Percentiles rank a stretch among this genome's conserved stretches.
Conservation (phyloP, 2,329 filamentous ascomycete genomes). For the Coniochaeta ligniaria region DNA sequence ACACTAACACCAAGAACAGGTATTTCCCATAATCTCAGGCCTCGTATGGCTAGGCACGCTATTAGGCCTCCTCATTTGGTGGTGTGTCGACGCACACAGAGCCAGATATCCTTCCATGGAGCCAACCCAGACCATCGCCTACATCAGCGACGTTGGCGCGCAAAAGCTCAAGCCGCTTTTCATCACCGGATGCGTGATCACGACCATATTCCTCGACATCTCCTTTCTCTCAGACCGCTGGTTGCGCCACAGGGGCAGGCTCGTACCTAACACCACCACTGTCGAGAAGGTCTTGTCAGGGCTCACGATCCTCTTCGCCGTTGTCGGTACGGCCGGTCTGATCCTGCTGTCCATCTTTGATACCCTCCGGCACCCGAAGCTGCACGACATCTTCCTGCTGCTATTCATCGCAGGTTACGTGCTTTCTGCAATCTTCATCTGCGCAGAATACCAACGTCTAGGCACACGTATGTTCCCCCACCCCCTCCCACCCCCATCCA, state of each 20-base stretch:
- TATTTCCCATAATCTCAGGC: conserved; percentile 63
- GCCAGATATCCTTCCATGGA: conserved; percentile 56
- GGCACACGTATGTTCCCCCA: conserved; percentile 52
- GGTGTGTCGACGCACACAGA: conserved; percentile 50
- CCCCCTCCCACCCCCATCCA: background rate
- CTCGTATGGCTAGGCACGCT: conserved; percentile 60
- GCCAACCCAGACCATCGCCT: conserved; percentile 53
- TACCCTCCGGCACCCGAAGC: conserved; percentile 55
- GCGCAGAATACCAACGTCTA: conserved; percentile 81
- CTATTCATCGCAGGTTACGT: conserved; percentile 86
- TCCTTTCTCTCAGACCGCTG: conserved; percentile 77
- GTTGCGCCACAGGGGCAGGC: conserved; percentile 72
- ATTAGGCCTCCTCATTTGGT: conserved; percentile 63
- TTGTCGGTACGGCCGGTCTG: conserved; percentile 71
- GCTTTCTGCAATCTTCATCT: conserved; percentile 79
- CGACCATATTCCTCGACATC: conserved; percentile 72
- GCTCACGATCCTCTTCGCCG: conserved; percentile 59
- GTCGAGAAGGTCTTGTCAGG: conserved; percentile 56
- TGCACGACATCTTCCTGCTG: conserved; percentile 71
- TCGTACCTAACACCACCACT: conserved; percentile 62
- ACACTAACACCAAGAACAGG: conserved; percentile 29
- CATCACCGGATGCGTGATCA: conserved; percentile 63
- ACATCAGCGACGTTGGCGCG: conserved; percentile 63
- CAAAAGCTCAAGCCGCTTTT: conserved; percentile 66
- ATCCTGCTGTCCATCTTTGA: conserved; percentile 84